Percentiles rank a stretch among this genome's conserved stretches.
phyloP scores from a whole-genome alignment of 139 green algal species.

The Chlorella sp. region DNA sequence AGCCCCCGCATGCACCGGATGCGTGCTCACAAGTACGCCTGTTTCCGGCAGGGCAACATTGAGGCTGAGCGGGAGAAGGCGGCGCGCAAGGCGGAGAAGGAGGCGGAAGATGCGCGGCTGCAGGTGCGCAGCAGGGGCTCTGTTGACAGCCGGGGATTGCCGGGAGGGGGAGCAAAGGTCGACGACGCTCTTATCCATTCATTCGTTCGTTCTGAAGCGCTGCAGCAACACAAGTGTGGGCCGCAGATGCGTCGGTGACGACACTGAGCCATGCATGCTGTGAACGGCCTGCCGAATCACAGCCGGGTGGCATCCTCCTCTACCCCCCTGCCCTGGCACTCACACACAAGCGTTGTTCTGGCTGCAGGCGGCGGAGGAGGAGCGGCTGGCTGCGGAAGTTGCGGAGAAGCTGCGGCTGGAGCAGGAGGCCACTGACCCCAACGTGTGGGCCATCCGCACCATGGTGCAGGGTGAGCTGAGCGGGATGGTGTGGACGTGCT shows the following conservation, averaged over 20 bases:
- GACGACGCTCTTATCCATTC: too few species aligned
- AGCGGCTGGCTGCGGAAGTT: conserved; percentile 46
- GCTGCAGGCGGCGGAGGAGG: conserved; percentile 41
- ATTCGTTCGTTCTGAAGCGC: too few species aligned
- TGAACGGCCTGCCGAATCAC: too few species aligned
- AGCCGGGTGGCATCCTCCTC: too few species aligned
- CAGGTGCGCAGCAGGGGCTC: not conserved
- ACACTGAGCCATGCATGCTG: too few species aligned
- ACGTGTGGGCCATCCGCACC: conserved; percentile 40
- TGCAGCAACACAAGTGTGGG: too few species aligned
- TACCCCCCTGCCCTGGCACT: too few species aligned
- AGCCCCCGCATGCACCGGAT: too few species aligned
- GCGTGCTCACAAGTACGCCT: too few species aligned
- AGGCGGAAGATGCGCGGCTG: conserved; percentile 35
- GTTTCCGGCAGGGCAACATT: conserved; percentile 70
- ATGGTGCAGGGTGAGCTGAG: conserved; percentile 47
- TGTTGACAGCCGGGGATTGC: too few species aligned
- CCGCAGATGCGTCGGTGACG: too few species aligned
- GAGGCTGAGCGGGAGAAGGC: conserved; percentile 78
- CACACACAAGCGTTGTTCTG: not conserved
- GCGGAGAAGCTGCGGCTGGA: conserved; percentile 35
- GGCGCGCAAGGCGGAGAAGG: conserved; percentile 58
- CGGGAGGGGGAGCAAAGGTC: not conserved
- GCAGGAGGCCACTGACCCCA: conserved; percentile 37
- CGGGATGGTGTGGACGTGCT: not conserved